Conservation (phyloP, 2,329 filamentous ascomycete genomes). For the Hymenoscyphus fructigenus region DNA sequence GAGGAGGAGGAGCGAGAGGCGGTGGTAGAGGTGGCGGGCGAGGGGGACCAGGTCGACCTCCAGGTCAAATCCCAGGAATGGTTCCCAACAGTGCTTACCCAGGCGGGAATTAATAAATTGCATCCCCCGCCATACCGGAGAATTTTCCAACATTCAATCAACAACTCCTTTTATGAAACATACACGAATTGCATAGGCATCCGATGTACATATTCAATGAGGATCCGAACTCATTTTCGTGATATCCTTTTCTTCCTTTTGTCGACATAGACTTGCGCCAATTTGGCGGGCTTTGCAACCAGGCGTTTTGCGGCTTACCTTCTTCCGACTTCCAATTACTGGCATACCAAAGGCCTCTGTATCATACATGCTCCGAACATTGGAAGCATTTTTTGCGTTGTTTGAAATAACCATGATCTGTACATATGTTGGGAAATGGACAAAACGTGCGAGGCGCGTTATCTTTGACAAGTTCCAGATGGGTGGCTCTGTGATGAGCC, state of each 20-base stretch:
- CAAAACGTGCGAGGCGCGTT: background rate
- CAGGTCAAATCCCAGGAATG: slow-evolving; percentile 43
- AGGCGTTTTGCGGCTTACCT: slow-evolving; percentile 8
- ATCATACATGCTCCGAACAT: background rate
- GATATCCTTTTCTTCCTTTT: slow-evolving; percentile 15
- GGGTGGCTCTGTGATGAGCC: slow-evolving; percentile 4
- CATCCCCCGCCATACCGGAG: background rate
- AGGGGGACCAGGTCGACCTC: slow-evolving; percentile 21
- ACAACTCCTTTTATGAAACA: slow-evolving; percentile 16
- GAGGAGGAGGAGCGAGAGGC: slow-evolving; percentile 20
- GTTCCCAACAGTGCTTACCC: slow-evolving; percentile 56
- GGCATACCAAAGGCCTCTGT: background rate
- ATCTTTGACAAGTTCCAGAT: slow-evolving; percentile 7
- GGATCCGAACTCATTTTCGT: background rate
- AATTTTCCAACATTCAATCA: slow-evolving; percentile 23
- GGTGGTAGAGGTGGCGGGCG: slow-evolving; percentile 22
- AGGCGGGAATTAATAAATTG: slow-evolving; percentile 22
- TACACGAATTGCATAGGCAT: slow-evolving; percentile 16
- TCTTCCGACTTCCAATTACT: background rate
- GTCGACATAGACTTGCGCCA: slow-evolving; percentile 20
- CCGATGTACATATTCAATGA: slow-evolving; percentile 29
- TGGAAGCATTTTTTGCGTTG: slow-evolving; percentile 5
- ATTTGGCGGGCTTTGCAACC: background rate
- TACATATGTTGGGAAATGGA: slow-evolving; percentile 3
- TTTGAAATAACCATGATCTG: slow-evolving; percentile 6